Evolutionary conservation across 1,284 basidiomycete genomes (phyloP).

Genomic region (Ganoderma sinense): DNA sequence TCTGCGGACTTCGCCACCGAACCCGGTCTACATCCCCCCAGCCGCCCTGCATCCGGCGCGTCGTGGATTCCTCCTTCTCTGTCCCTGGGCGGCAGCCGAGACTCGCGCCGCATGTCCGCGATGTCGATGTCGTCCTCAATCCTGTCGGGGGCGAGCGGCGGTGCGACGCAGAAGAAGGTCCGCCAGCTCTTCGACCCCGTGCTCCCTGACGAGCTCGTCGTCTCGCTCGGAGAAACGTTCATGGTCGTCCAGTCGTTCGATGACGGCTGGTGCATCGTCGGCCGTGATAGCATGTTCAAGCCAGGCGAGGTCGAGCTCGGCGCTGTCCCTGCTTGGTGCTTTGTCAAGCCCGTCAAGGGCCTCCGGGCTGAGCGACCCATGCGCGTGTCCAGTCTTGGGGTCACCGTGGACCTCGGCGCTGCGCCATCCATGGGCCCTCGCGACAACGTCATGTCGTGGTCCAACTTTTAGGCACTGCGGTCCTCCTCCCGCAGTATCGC

Average conservation of each 20-base stretch:
- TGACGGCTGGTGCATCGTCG: conserved; percentile 81
- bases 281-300: conserved; percentile 57
- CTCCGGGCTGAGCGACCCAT: conserved; percentile 67
- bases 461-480: conserved; percentile 56
- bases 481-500: background rate
- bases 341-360: conserved; percentile 67
- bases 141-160: conserved; percentile 41
- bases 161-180: conserved; percentile 57
- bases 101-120: conserved; percentile 36
- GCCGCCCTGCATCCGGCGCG: conserved; percentile 34
- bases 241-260: conserved; percentile 66
- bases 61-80: conserved; percentile 39
- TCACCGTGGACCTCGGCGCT: conserved; percentile 60
- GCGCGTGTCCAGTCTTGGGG: conserved; percentile 65
- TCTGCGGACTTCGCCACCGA: conserved; percentile 40
- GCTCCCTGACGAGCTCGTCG: conserved; percentile 72
- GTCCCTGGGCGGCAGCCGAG: conserved; percentile 45
- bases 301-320: conserved; percentile 64
- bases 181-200: conserved; percentile 70
- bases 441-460: conserved; percentile 69
- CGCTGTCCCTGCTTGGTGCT: conserved; percentile 76
- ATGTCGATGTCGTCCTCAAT: conserved; percentile 45
- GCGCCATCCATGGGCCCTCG: conserved; percentile 45
- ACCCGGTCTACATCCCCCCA: conserved; percentile 6
- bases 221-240: conserved; percentile 64